Conservation (phyloP, 1,284 basidiomycete genomes). For the Coniferiporia sulphurascens region DNA sequence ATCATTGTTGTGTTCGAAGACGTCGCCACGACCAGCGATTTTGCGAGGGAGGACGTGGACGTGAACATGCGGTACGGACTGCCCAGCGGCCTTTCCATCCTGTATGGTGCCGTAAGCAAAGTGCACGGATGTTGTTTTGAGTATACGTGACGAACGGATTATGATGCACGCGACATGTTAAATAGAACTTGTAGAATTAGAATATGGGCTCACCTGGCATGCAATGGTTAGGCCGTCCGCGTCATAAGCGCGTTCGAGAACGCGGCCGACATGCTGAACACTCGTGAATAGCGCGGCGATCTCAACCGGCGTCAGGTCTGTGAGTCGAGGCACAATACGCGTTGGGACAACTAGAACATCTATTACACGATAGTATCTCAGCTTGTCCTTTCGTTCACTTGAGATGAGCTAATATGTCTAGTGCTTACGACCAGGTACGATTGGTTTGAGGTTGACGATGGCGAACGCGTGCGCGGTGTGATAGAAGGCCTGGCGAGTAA, state of each 20-base stretch:
- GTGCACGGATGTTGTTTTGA: neutral
- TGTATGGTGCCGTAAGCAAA: conserved; percentile 29
- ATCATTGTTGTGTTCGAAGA: conserved; percentile 68
- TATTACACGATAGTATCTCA: conserved; percentile 28
- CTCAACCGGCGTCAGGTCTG: conserved; percentile 69
- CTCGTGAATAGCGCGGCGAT: conserved; percentile 73
- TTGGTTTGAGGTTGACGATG: conserved; percentile 90
- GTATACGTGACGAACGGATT: neutral
- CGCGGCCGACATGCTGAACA: conserved; percentile 65
- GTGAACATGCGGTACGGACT: conserved; percentile 87
- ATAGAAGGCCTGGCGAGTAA: conserved; percentile 80
- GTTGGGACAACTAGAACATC: conserved; percentile 87
- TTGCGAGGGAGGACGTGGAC: conserved; percentile 84
- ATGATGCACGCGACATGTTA: neutral
- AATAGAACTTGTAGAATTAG: conserved; percentile 9
- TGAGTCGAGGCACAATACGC: conserved; percentile 69
- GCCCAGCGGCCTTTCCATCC: conserved; percentile 84
- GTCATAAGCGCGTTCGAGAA: conserved; percentile 66
- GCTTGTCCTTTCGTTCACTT: neutral
- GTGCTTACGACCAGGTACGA: conserved; percentile 87
- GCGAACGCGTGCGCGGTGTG: conserved; percentile 66
- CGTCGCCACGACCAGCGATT: conserved; percentile 48
- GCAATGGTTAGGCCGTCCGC: conserved; percentile 78
- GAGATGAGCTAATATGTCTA: neutral
- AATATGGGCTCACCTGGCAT: conserved; percentile 56